These are phyloP conservation scores for Theobroma grandiflorum DNA, from an alignment of 441 rosid species.

Conservation along the genomic window DNA sequence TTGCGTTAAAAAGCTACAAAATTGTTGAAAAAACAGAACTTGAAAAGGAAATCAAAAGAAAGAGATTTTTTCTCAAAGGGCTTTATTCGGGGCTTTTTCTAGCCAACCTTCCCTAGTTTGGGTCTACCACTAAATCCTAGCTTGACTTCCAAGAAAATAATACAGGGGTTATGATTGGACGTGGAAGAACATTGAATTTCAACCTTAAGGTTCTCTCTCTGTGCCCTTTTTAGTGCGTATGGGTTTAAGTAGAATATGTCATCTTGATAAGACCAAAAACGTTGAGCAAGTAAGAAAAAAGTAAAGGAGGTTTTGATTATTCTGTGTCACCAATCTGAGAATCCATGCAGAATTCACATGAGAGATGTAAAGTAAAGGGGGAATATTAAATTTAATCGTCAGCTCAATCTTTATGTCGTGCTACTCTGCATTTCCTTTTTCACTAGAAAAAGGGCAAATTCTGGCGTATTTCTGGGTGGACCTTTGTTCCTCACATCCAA, in stretches of 20 bases:
- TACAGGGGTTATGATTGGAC: constrained; percentile 25
- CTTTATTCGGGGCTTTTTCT: constrained; percentile 6
- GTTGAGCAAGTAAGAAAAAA: neutral
- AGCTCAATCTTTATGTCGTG: neutral
- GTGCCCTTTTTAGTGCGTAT: neutral
- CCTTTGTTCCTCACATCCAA: neutral
- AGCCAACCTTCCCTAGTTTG: neutral
- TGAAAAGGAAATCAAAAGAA: constrained; percentile 8
- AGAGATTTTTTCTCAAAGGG: neutral
- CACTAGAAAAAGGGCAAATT: neutral
- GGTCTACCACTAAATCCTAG: constrained; percentile 33
- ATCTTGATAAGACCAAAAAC: constrained; percentile 28
- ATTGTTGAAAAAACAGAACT: neutral
- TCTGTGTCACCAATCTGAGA: neutral
- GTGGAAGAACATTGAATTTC: constrained; percentile 22
- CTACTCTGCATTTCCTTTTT: neutral
- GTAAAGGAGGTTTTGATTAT: neutral
- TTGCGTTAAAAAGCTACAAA: neutral
- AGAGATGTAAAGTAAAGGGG: neutral
- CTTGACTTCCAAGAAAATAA: constrained; percentile 45
- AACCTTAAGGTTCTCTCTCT: neutral
- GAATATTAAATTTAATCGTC: neutral
- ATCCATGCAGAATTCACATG: neutral
- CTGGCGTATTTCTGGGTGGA: neutral
- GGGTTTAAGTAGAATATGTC: constrained; percentile 32